Conservation (phyloP, 139 green algal species). For the Eudorina sp. region DNA sequence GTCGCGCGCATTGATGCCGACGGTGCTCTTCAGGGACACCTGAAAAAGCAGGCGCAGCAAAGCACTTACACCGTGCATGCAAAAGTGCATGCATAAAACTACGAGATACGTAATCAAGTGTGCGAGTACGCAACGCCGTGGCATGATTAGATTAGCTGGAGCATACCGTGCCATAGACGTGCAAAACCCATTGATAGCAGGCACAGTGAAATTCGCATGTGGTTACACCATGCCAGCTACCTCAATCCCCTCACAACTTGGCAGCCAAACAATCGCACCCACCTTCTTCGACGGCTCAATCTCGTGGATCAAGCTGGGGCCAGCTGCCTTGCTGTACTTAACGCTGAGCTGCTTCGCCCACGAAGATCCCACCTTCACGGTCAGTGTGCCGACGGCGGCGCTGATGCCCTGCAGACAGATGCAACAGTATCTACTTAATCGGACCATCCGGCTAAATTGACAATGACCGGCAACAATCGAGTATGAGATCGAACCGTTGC, state of each 20-base stretch:
- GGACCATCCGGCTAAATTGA: no score
- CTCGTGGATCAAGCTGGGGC: conserved; percentile 33
- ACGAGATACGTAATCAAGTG: no score
- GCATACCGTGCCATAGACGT: no score
- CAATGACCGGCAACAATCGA: no score
- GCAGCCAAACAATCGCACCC: not conserved
- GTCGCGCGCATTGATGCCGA: conserved; percentile 22
- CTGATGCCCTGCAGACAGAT: not conserved
- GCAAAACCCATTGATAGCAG: no score
- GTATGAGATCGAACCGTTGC: no score
- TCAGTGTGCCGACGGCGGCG: not conserved
- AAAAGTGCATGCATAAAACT: no score
- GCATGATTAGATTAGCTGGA: no score
- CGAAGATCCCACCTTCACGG: not conserved
- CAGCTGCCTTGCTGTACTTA: conserved; percentile 23
- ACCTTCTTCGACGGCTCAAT: conserved; percentile 47
- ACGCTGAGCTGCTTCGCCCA: conserved; percentile 37
- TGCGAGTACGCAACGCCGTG: no score
- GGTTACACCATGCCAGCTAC: no score
- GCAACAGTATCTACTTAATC: not conserved
- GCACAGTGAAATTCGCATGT: no score
- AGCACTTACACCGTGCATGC: no score
- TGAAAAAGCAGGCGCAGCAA: not conserved
- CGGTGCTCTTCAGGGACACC: conserved; percentile 37
- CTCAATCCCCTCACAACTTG: not conserved